Percentiles rank a stretch among this genome's conserved stretches.
phyloP scores from a whole-genome alignment of 1,284 basidiomycete genomes.

The Ceratobasidium sp. region DNA sequence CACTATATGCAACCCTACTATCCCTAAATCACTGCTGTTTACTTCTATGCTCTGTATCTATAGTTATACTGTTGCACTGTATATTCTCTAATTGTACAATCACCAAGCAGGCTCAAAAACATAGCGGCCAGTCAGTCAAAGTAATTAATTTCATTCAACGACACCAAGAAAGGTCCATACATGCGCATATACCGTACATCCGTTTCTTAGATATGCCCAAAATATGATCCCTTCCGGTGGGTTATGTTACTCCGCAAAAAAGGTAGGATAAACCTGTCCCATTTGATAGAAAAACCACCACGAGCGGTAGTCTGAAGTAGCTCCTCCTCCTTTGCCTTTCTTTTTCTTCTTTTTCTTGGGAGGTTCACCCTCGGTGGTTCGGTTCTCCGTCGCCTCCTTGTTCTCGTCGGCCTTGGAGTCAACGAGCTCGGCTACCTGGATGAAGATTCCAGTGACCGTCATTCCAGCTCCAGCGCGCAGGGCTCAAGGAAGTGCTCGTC shows the following conservation, averaged over 20 bases:
- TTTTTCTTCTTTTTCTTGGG: conserved; percentile 36
- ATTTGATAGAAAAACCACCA: conserved; percentile 37
- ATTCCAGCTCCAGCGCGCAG: conserved; percentile 22
- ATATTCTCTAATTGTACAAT: background rate
- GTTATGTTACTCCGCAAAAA: conserved; percentile 10
- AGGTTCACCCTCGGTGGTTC: background rate
- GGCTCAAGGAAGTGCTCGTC: conserved; percentile 19
- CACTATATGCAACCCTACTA: no score
- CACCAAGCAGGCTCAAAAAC: background rate
- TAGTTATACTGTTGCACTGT: background rate
- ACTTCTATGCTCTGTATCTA: background rate
- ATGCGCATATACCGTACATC: conserved; percentile 7
- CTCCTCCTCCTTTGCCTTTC: conserved; percentile 12
- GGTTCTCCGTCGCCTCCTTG: background rate
- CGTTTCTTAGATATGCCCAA: background rate
- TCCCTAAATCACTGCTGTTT: background rate
- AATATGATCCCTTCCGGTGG: background rate
- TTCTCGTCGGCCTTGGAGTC: conserved; percentile 7
- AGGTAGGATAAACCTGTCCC: conserved; percentile 29
- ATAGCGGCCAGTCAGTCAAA: background rate
- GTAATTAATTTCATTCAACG: background rate
- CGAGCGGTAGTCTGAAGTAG: conserved; percentile 21
- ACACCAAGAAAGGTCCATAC: conserved; percentile 21
- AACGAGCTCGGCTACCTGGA: conserved; percentile 31
- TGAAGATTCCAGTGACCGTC: conserved; percentile 21